Conservation (phyloP, 169 alveolate genomes). For the Perkinsus marinus region DNA sequence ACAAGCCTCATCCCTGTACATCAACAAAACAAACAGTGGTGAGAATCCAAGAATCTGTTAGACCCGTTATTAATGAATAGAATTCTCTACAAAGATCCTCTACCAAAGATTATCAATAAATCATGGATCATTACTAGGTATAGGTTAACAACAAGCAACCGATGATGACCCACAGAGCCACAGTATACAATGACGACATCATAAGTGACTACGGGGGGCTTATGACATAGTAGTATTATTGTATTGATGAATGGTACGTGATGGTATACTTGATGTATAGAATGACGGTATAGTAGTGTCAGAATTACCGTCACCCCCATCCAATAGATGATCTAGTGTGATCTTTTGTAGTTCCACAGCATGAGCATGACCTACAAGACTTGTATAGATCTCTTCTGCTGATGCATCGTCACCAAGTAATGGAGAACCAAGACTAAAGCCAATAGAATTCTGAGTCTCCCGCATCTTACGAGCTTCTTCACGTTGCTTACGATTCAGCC, state of each 20-base stretch:
- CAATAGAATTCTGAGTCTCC: not conserved
- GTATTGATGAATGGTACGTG: not conserved
- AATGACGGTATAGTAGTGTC: not conserved
- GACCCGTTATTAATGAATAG: no score
- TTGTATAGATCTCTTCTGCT: not conserved
- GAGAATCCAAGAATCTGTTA: no score
- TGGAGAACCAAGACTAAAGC: not conserved
- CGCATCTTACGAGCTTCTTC: not conserved
- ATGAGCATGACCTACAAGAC: not conserved
- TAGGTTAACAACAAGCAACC: no score
- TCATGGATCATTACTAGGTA: no score
- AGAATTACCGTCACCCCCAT: not conserved
- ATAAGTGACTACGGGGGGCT: no score
- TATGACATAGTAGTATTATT: no score
- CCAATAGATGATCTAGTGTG: not conserved
- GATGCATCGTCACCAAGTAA: not conserved
- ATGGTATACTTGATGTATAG: not conserved
- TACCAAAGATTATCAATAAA: no score
- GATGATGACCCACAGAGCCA: no score
- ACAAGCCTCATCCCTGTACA: not conserved
- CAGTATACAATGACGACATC: no score
- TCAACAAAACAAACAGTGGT: not conserved
- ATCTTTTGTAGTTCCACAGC: not conserved
- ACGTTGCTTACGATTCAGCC: not conserved
- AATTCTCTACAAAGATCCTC: no score